phyloP scores from a whole-genome alignment of 2,329 filamentous ascomycete species.

The Pyrenophora seminiperda region DNA sequence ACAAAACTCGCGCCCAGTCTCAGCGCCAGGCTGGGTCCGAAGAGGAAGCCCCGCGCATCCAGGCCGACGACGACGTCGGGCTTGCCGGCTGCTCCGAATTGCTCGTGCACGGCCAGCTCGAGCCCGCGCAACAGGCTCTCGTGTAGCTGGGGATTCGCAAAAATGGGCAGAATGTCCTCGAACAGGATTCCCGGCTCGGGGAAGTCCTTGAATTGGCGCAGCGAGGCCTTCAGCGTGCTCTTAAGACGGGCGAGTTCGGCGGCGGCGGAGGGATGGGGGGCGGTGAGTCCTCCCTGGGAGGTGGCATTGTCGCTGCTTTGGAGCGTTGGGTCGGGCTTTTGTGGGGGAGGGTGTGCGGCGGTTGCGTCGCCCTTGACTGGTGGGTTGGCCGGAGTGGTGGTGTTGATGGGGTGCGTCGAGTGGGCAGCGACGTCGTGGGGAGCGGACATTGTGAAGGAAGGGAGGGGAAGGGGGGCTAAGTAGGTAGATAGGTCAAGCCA shows the following conservation, averaged over 20 bases:
- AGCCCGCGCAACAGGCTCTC: conserved; percentile 79
- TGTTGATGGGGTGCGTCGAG: conserved; percentile 24
- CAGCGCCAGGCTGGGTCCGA: conserved; percentile 87
- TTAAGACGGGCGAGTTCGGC: conserved; percentile 63
- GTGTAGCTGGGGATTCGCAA: conserved; percentile 77
- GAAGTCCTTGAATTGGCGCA: conserved; percentile 91
- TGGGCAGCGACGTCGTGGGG: conserved; percentile 29
- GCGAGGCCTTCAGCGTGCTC: conserved; percentile 69
- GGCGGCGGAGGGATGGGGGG: conserved; percentile 56
- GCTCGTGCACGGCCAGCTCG: conserved; percentile 76
- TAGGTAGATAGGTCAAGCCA: conserved; percentile 11
- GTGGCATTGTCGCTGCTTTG: conserved; percentile 44
- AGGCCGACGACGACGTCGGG: conserved; percentile 93
- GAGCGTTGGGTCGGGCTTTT: conserved; percentile 44
- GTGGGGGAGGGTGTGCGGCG: conserved; percentile 39
- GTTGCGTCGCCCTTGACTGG: conserved; percentile 34
- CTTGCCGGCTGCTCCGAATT: conserved; percentile 58
- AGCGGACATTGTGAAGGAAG: conserved; percentile 42
- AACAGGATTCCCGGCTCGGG: conserved; percentile 91
- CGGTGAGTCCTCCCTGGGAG: conserved; percentile 56
- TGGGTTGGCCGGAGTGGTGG: conserved; percentile 24
- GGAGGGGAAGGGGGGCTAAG: conserved; percentile 16
- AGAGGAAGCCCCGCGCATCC: conserved; percentile 93
- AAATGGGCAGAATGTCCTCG: conserved; percentile 97
- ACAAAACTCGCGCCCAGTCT: conserved; percentile 84